Percentiles rank a stretch among this genome's conserved stretches.
Conservation (phyloP, 495 filamentous ascomycete genomes). For the Aspergillus bridgeri region DNA sequence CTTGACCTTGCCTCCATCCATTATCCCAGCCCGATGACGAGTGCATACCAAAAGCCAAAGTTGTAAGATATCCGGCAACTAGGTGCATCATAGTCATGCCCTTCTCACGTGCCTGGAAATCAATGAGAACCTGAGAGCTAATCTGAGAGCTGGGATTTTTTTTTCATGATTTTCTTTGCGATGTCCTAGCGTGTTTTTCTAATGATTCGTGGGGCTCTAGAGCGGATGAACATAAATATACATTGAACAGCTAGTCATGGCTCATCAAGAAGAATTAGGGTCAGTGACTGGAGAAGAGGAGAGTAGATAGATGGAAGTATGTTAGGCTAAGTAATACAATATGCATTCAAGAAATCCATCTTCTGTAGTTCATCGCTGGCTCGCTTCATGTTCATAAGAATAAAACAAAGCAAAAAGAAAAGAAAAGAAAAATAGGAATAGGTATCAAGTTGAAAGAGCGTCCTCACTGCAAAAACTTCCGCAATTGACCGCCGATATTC, state of each 20-base stretch:
- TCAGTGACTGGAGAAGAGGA: no score
- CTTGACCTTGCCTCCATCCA: background rate
- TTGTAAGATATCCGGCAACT: constrained; percentile 47
- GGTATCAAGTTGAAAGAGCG: background rate
- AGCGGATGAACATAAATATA: no score
- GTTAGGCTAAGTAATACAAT: background rate
- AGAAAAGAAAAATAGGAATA: no score
- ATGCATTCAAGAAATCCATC: background rate
- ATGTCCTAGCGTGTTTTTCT: no score
- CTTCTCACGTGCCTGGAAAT: constrained; percentile 46
- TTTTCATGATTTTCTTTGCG: background rate
- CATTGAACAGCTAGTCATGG: no score
- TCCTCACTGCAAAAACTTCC: constrained; percentile 60
- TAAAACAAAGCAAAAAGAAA: background rate
- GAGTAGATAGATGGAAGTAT: background rate
- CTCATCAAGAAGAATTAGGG: no score
- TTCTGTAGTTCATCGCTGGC: background rate
- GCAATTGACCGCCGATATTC: constrained; percentile 80
- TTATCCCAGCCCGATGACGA: constrained; percentile 44
- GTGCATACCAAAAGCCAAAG: constrained; percentile 54
- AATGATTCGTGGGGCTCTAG: no score
- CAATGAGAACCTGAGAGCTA: constrained; percentile 57
- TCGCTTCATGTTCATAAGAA: background rate
- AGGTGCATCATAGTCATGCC: no score
- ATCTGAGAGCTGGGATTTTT: constrained; percentile 44